These are phyloP conservation scores for Antitrichia curtipendula DNA, from an alignment of 225 moss, liverwort and hornwort species.

Conservation along the genomic window DNA sequence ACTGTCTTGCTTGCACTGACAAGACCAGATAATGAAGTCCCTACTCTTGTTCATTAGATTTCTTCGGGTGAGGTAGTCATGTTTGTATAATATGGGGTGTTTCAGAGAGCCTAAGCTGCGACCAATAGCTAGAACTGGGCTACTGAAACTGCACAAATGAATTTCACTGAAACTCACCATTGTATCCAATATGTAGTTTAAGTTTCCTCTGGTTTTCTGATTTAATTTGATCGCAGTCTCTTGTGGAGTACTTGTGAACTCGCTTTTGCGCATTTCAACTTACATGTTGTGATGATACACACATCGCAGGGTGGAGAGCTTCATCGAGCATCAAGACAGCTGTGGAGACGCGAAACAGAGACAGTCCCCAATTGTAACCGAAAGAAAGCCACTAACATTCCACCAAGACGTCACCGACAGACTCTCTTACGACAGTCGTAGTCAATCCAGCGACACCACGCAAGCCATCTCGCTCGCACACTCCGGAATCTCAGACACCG, in stretches of 20 bases:
- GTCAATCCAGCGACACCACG: constrained; percentile 44
- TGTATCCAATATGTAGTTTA: no score
- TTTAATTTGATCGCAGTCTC: no score
- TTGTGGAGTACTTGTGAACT: not conserved
- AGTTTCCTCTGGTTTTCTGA: not conserved
- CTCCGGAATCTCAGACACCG: constrained; percentile 24
- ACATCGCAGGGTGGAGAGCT: constrained; percentile 51
- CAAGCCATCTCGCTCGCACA: constrained; percentile 19
- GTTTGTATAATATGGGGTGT: not conserved
- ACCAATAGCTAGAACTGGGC: not conserved
- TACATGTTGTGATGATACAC: not conserved
- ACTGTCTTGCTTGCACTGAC: not conserved
- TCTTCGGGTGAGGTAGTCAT: no score
- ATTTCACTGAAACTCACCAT: not conserved
- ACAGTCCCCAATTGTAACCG: not conserved
- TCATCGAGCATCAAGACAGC: constrained; percentile 70
- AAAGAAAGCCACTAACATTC: not conserved
- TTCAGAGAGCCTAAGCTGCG: not conserved
- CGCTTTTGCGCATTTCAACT: not conserved
- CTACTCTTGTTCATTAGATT: not conserved
- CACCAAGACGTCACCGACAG: not conserved
- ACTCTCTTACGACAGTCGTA: constrained; percentile 21
- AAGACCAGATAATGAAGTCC: not conserved
- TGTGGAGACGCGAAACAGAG: constrained; percentile 39
- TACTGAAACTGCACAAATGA: not conserved